Evolutionary conservation across 306 rosid genomes (phyloP).

Genomic region (Elaeagnus macrophylla): DNA sequence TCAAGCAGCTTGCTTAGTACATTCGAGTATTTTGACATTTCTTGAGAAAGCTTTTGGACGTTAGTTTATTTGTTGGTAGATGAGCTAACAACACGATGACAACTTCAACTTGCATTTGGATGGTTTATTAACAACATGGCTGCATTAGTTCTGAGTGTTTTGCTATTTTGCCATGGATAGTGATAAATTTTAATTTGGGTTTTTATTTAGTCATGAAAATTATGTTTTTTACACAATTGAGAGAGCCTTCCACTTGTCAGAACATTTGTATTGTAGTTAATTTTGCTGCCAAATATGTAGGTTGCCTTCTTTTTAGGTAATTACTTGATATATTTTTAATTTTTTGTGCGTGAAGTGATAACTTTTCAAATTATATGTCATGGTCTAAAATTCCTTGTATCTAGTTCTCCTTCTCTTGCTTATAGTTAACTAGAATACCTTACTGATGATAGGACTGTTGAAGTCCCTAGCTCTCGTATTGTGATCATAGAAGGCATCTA

Average conservation of each 20-base stretch:
- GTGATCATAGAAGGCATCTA: slow-evolving; percentile 94
- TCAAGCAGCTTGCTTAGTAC: slow-evolving; percentile 16
- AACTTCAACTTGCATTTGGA: too few relatives aligned
- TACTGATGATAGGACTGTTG: slow-evolving; percentile 71
- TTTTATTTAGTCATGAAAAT: neutral
- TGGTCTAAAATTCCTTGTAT: neutral
- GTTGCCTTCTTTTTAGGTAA: neutral
- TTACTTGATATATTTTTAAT: neutral
- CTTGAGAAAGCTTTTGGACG: slow-evolving; percentile 1
- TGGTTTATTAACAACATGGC: too few relatives aligned
- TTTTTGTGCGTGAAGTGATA: neutral
- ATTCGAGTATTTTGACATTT: slow-evolving; percentile 4
- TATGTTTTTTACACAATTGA: neutral
- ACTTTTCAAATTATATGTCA: slow-evolving; percentile 6
- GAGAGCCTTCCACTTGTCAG: neutral
- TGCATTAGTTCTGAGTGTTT: neutral
- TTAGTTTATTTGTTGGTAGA: too few relatives aligned
- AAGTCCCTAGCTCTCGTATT: slow-evolving; percentile 80
- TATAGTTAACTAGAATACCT: slow-evolving; percentile 6
- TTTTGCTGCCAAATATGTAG: too few relatives aligned
- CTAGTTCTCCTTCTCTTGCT: slow-evolving; percentile 2
- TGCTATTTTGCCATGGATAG: neutral
- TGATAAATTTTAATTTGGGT: neutral
- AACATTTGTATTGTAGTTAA: neutral
- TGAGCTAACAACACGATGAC: too few relatives aligned